Conservation (phyloP, 2,329 filamentous ascomycete genomes). For the Cytospora piceicola region DNA sequence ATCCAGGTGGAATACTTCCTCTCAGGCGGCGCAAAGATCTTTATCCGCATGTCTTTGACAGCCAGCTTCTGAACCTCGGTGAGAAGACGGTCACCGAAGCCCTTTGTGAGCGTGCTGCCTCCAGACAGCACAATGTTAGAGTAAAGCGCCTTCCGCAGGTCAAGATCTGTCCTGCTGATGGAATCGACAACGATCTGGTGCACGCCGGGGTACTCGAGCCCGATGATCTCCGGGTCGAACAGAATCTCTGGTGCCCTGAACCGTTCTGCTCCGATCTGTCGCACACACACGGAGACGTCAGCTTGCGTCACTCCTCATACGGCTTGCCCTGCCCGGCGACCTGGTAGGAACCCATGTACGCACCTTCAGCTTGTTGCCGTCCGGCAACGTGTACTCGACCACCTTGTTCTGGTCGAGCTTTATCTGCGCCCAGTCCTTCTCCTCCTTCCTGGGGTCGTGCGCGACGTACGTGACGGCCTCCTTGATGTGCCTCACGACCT, state of each 20-base stretch:
- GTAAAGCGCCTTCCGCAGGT: constrained; percentile 90
- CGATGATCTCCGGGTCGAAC: constrained; percentile 96
- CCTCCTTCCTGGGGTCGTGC: constrained; percentile 86
- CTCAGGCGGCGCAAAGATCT: constrained; percentile 97
- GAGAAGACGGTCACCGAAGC: constrained; percentile 90
- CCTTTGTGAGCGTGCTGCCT: constrained; percentile 93
- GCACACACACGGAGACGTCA: constrained; percentile 4
- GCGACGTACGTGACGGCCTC: constrained; percentile 93
- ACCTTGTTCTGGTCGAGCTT: constrained; percentile 78
- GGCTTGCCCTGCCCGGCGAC: background rate
- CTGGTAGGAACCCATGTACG: constrained; percentile 15
- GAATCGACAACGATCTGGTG: constrained; percentile 98
- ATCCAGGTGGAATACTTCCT: constrained; percentile 99
- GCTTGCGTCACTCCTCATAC: background rate
- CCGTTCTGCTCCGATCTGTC: constrained; percentile 83
- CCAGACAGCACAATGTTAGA: constrained; percentile 97
- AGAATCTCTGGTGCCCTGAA: constrained; percentile 97
- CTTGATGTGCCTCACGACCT: constrained; percentile 97
- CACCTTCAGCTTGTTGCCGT: constrained; percentile 92
- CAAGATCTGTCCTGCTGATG: constrained; percentile 92
- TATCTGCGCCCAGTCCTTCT: constrained; percentile 89
- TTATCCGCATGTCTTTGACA: constrained; percentile 99
- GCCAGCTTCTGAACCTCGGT: constrained; percentile 91
- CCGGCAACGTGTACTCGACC: constrained; percentile 86
- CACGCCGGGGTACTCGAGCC: constrained; percentile 93